These are phyloP conservation scores for Stygiomarasmius scandens DNA, from an alignment of 1,284 basidiomycete genomes.

Conservation along the genomic window DNA sequence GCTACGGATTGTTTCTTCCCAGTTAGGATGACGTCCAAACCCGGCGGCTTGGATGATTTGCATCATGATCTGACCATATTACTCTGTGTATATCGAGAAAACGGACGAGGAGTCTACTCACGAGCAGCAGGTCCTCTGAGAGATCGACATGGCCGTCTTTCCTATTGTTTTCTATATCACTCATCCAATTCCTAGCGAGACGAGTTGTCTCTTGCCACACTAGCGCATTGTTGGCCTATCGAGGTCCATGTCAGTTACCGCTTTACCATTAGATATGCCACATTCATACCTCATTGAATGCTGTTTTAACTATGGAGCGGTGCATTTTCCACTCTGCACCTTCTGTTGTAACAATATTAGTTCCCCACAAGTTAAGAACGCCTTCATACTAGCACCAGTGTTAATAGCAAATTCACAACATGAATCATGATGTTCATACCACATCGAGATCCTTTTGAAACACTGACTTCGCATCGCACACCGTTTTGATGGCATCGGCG, in stretches of 20 bases:
- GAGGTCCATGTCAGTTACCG: no score
- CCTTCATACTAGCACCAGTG: slow-evolving; percentile 20
- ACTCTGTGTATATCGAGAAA: no score
- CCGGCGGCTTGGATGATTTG: not conserved
- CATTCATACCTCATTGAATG: slow-evolving; percentile 33
- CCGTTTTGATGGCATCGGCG: slow-evolving; percentile 31
- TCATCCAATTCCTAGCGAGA: slow-evolving; percentile 34
- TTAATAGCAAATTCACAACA: no score
- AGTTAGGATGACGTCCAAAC: not conserved
- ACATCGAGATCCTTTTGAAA: not conserved
- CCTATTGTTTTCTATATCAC: slow-evolving; percentile 17
- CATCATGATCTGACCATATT: not conserved
- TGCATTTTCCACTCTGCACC: slow-evolving; percentile 18
- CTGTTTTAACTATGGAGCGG: slow-evolving; percentile 10
- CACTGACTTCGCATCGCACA: slow-evolving; percentile 26
- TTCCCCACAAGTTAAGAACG: slow-evolving; percentile 25
- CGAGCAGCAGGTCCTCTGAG: slow-evolving; percentile 19
- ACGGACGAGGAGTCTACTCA: no score
- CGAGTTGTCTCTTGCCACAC: slow-evolving; percentile 37
- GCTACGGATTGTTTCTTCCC: not conserved
- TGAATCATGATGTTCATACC: no score
- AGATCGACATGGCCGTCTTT: slow-evolving; percentile 29
- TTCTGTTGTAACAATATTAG: slow-evolving; percentile 35
- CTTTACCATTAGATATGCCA: no score
- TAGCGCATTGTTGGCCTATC: slow-evolving; percentile 36